Conservation (phyloP, 129 eudicot genomes). For the Ambrosia trifida region DNA sequence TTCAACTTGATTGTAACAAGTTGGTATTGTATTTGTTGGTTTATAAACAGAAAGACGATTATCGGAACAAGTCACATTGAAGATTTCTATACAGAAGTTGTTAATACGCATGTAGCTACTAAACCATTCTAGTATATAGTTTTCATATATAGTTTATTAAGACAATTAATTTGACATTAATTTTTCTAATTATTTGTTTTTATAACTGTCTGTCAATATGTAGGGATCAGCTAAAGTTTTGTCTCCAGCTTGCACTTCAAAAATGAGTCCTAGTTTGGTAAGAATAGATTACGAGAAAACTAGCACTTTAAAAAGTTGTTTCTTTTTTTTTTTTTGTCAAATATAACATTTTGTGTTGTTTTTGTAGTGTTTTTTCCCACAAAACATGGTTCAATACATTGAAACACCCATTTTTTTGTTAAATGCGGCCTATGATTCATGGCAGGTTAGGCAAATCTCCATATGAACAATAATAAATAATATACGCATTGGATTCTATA, state of each 20-base stretch:
- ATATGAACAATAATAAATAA: neutral
- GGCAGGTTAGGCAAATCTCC: constrained; percentile 68
- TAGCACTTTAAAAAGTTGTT: neutral
- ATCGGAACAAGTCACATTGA: constrained; percentile 74
- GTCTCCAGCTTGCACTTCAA: constrained; percentile 61
- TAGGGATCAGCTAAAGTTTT: constrained; percentile 80
- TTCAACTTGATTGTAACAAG: neutral
- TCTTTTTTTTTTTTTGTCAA: neutral
- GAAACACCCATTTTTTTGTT: constrained; percentile 65
- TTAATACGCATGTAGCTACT: constrained; percentile 61
- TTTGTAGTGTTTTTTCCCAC: constrained; percentile 93
- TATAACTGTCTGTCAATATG: constrained; percentile 13
- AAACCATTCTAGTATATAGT: neutral
- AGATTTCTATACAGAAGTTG: constrained; percentile 60
- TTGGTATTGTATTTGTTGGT: constrained; percentile 13
- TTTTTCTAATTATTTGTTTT: neutral
- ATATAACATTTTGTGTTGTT: constrained; percentile 4
- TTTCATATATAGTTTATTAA: neutral
- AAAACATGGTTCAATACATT: constrained; percentile 52
- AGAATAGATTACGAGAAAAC: constrained; percentile 19
- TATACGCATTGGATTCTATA: neutral
- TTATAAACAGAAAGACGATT: constrained; percentile 66
- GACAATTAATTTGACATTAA: neutral
- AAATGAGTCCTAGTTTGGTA: constrained; percentile 73
- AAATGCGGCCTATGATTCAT: constrained; percentile 91